Conservation (phyloP, 768 basidiomycete genomes). For the Mycena pura region DNA sequence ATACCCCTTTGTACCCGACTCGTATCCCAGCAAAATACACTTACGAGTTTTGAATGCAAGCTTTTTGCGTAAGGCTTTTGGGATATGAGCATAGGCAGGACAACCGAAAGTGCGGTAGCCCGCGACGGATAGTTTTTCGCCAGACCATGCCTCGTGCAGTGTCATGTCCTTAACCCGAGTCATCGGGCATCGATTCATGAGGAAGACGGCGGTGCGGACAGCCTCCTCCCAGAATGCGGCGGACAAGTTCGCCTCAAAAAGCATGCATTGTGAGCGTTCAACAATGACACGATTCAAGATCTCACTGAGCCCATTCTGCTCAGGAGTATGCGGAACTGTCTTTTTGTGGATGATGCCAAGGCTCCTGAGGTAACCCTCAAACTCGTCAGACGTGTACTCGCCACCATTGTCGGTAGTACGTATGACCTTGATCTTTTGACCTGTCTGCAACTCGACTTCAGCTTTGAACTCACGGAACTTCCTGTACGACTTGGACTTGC, state of each 20-base stretch:
- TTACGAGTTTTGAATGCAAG: conserved; percentile 15
- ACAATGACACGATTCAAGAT: neutral
- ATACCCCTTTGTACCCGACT: conserved; percentile 15
- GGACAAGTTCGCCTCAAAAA: conserved; percentile 25
- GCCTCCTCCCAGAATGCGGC: conserved; percentile 31
- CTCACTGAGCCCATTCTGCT: conserved; percentile 13
- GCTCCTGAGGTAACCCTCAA: conserved; percentile 7
- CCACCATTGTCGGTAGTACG: conserved; percentile 9
- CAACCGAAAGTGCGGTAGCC: conserved; percentile 36
- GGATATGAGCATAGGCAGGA: conserved; percentile 24
- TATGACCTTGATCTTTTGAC: neutral
- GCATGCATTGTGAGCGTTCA: conserved; percentile 27
- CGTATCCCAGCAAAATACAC: conserved; percentile 34
- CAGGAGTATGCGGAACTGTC: conserved; percentile 3
- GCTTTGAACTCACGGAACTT: conserved; percentile 14
- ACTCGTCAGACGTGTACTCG: conserved; percentile 14
- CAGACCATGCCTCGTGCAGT: conserved; percentile 26
- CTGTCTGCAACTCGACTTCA: neutral
- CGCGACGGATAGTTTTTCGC: conserved; percentile 30
- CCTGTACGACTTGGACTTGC: conserved; percentile 24
- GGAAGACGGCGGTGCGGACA: conserved; percentile 24
- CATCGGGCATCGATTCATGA: conserved; percentile 26
- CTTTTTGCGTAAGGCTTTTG: conserved; percentile 1
- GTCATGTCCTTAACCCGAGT: conserved; percentile 13
- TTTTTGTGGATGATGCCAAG: neutral